Base-by-base conservation (phyloP, 495 filamentous ascomycete species). In the Hyphodiscus hymeniophilus region DNA sequence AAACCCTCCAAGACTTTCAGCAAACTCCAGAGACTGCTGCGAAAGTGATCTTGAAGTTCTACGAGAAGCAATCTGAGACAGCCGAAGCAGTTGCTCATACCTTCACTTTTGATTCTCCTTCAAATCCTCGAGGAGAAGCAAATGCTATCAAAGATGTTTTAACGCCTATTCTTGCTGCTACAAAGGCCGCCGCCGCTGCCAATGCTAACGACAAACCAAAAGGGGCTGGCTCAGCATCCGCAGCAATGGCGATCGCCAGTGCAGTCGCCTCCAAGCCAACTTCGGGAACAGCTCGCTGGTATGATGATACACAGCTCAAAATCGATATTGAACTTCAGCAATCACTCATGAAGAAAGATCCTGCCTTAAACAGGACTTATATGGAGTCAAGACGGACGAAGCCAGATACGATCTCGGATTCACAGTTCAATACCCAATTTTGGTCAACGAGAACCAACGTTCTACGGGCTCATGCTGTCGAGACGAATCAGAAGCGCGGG, bases 41-140 rank as follows among this genome's bases (percentile, higher is more conserved):
- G 11, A 97, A 95, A 68, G 89, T 94, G 38, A 92, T 94, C 75
- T 74, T 95, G 34, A 92, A 89, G 63, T 77, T 97, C 42, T 82
- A 94, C 55, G 81, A 79, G 42, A 80, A 85, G 54, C 66, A 78
- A 38, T 67, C 77, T 22, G 69, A 72, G 34, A 71, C 70, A 15
- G 58, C 68, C 18, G 69, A 79, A 5, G 65, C 82, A 2, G 77
- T 85, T 33, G 75, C 77, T 39, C 87, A 94, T 60, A 76, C 89
- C 43, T 96, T 97, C 62, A 77, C 77, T 44, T 96, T 96, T 67
- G 95, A 87, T 21, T 85, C 87, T 3, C 66, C 79, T 12, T 69
- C 77, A 12, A 75, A 81, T 33, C 88, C 92, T 34, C 77, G 91
- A 32, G 66, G 74, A 7, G 88, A 97, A 69, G 89, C 89, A 33